Percentiles rank a stretch among this genome's conserved stretches.
Evolutionary conservation across 73 alveolate genomes (phyloP).

Genomic region (Tetrahymena elliotti): DNA sequence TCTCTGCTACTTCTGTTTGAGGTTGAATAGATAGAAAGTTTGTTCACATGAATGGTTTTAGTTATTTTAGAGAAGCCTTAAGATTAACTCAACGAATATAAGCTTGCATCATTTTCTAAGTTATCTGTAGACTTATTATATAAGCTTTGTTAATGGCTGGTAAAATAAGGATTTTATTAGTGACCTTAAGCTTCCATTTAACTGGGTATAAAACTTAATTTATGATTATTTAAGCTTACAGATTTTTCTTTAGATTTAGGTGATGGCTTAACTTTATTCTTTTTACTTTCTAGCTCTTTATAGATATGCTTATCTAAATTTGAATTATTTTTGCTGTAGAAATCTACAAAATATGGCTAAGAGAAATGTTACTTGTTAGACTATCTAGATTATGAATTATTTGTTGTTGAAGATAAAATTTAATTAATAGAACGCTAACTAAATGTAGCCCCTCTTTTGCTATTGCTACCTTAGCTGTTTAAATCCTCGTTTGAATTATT

Average conservation of each 20-base stretch:
- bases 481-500: not conserved
- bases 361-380: not conserved
- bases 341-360: not conserved
- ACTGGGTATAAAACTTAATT: not conserved
- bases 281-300: not conserved
- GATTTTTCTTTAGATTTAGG: not conserved
- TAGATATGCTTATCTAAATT: not conserved
- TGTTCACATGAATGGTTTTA: not conserved
- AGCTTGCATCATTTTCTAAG: not conserved
- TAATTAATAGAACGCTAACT: not conserved
- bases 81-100: not conserved
- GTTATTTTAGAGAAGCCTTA: not conserved
- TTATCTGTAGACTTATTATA: not conserved
- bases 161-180: not conserved
- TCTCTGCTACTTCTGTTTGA: not conserved
- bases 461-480: not conserved
- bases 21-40: not conserved
- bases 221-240: not conserved
- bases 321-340: not conserved
- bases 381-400: not conserved
- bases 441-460: not conserved
- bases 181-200: not conserved
- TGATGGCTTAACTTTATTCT: not conserved
- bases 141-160: not conserved
- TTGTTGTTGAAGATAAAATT: not conserved